Conservation (phyloP, 371 early-diverging fungal species). For the Lichtheimia ornata region DNA sequence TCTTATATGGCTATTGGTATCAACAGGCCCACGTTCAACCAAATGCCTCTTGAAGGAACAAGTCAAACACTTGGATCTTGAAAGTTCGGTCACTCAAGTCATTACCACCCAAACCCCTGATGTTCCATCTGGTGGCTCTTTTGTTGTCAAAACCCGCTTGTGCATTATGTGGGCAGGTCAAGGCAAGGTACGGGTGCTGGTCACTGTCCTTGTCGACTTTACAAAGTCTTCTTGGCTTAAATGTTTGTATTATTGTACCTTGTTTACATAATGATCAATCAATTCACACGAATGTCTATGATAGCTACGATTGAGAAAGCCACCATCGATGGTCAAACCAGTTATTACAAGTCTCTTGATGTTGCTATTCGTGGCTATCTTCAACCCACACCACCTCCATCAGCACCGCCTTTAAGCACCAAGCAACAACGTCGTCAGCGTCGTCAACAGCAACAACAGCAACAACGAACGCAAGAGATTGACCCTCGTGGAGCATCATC, state of each 20-base stretch:
- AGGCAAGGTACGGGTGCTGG: slow-evolving; percentile 58
- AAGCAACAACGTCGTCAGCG: slow-evolving; percentile 10
- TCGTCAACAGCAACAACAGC: slow-evolving; percentile 2
- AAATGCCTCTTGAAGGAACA: slow-evolving; percentile 65
- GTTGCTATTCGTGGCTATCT: slow-evolving; percentile 33
- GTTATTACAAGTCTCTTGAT: slow-evolving; percentile 57
- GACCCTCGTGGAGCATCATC: not conserved
- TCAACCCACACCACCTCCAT: not conserved
- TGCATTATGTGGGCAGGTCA: slow-evolving; percentile 80
- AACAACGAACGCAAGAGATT: not conserved
- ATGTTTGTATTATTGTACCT: slow-evolving; percentile 35
- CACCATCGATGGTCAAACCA: slow-evolving; percentile 61
- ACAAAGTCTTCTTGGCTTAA: slow-evolving; percentile 75
- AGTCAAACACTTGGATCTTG: slow-evolving; percentile 57
- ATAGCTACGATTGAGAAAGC: slow-evolving; percentile 63
- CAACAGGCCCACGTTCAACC: slow-evolving; percentile 70
- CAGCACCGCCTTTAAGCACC: slow-evolving; percentile 2
- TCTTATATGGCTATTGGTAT: not conserved
- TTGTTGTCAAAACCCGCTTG: slow-evolving; percentile 69
- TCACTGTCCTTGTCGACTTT: slow-evolving; percentile 72
- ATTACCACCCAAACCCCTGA: slow-evolving; percentile 76
- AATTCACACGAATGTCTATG: not conserved
- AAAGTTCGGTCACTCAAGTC: slow-evolving; percentile 54
- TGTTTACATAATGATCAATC: not conserved
- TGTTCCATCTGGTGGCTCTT: slow-evolving; percentile 84